Evolutionary conservation across 768 basidiomycete species (phyloP), one percentile per base, ranked within the genome.

Genomic region (Macrolepiota fuliginosa): DNA sequence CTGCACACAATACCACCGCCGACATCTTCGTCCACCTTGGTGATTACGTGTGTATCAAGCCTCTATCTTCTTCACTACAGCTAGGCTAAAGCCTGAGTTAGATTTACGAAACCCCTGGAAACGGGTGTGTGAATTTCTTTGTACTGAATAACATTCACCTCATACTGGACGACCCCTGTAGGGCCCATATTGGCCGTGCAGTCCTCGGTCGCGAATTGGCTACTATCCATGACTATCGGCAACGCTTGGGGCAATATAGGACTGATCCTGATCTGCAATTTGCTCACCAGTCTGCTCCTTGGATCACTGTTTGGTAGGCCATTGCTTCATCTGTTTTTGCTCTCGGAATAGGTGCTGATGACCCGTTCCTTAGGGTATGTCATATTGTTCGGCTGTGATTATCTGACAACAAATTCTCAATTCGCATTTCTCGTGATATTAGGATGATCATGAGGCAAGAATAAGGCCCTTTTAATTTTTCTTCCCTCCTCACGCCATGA

Each of bases 11-110:
- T 62, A 80, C 81, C 12, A 74, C 75, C 12, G 77, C 82, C 1
- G 82, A 86, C 62, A 70, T 84, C 37, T 85, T 83, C 60, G 69
- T 86, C 10, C 85, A 86, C 64, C 75, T 87, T 19, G 85, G 85
- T 6, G 84, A 86, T 70, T 87, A 85, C 65, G 82, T 83, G 63
- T n/a, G 78, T 71, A 45, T 13, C 6, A 32, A 17, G 9, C 22
- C n/a, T 36, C 4, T 4, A 36, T 62, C 27, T 17, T 45, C 13
- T 27, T 25, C n/a, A 9, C 6, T 58, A 35, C n/a, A 17, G 10
- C 11, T 50, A 12, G 52, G 15, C n/a, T 45, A 15, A 25, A 58
- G 39, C 24, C 19, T 32, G 25, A 37, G 22, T 22, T 58, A 83
- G 81, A 83, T 83, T 22, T 83, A 84, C 65, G 82, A 83, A 63